These are phyloP conservation scores for Leccinum ochraceum DNA, from an alignment of 768 basidiomycete species.

Conservation along the genomic window DNA sequence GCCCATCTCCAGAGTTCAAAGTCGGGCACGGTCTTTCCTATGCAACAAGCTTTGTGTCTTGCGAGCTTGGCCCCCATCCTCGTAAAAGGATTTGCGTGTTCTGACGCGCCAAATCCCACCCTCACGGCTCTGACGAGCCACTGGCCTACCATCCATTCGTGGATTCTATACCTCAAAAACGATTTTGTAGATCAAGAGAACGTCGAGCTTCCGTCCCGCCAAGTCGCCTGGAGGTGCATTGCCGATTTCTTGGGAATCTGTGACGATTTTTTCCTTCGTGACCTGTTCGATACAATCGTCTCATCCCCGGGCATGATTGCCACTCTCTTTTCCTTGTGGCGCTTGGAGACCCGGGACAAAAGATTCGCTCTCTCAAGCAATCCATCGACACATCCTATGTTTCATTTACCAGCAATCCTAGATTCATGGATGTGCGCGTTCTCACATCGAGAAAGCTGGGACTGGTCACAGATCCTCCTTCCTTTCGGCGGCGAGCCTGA, in stretches of 20 bases:
- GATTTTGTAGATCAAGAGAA: slow-evolving; percentile 24
- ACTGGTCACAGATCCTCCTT: slow-evolving; percentile 28
- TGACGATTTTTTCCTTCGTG: slow-evolving; percentile 12
- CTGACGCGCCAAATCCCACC: background rate
- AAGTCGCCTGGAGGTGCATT: slow-evolving; percentile 20
- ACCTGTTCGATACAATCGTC: slow-evolving; percentile 21
- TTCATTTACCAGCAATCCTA: slow-evolving; percentile 17
- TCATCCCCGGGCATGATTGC: slow-evolving; percentile 19
- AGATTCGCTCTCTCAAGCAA: slow-evolving; percentile 18
- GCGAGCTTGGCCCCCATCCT: slow-evolving; percentile 19
- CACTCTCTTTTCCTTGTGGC: slow-evolving; percentile 31
- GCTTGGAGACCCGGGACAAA: slow-evolving; percentile 21
- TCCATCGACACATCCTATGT: slow-evolving; percentile 4
- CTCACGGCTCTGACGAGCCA: slow-evolving; percentile 11
- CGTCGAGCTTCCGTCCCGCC: slow-evolving; percentile 23
- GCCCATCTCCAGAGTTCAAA: slow-evolving; percentile 20
- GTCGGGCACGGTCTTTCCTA: slow-evolving; percentile 12
- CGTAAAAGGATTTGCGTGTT: background rate
- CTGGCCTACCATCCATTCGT: slow-evolving; percentile 23
- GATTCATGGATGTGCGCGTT: slow-evolving; percentile 33
- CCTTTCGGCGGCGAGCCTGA: slow-evolving; percentile 23
- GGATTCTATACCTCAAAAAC: slow-evolving; percentile 29
- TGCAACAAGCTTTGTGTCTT: slow-evolving; percentile 24
- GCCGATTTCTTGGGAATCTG: slow-evolving; percentile 25
- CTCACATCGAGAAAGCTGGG: slow-evolving; percentile 25